Conservation (phyloP, 2,329 filamentous ascomycete species). For the Fusarium burgessii region DNA sequence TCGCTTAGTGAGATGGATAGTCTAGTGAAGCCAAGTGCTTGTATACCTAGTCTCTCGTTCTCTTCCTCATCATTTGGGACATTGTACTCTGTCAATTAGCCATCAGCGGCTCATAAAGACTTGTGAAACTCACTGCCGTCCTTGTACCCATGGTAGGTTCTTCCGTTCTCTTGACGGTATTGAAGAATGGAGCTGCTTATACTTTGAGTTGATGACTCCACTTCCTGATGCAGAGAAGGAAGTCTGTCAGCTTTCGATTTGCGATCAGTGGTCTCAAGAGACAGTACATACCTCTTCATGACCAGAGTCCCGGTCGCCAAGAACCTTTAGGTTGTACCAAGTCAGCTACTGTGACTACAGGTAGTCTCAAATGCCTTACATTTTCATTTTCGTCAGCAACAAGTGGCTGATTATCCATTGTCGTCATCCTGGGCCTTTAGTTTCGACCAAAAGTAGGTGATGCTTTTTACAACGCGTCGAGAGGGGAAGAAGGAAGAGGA, state of each 20-base stretch:
- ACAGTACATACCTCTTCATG: background rate
- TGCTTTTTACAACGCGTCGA: fast-evolving
- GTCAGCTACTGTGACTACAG: fast-evolving
- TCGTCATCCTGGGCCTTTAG: background rate
- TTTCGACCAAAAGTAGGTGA: fast-evolving
- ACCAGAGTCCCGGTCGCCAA: slow-evolving; percentile 1
- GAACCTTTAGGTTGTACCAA: background rate
- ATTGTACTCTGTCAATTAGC: slow-evolving; percentile 13
- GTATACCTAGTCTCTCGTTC: slow-evolving; percentile 26
- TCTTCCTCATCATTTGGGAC: slow-evolving; percentile 28
- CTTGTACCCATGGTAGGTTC: slow-evolving; percentile 25
- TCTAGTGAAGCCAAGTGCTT: fast-evolving
- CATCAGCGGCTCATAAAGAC: fast-evolving
- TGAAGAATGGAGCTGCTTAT: slow-evolving; percentile 26
- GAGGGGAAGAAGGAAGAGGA: background rate
- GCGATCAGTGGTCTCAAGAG: fast-evolving
- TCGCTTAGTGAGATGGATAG: background rate
- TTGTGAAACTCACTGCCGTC: slow-evolving; percentile 14
- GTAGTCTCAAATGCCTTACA: background rate
- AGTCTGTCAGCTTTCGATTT: fast-evolving
- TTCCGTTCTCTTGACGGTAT: slow-evolving; percentile 21
- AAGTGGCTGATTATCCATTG: background rate
- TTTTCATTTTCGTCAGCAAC: slow-evolving; percentile 11
- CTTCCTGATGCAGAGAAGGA: background rate
- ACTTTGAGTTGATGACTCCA: slow-evolving; percentile 7